Evolutionary conservation across 2,329 filamentous ascomycete species (phyloP).

Genomic region (Lasiodiplodia sp.): DNA sequence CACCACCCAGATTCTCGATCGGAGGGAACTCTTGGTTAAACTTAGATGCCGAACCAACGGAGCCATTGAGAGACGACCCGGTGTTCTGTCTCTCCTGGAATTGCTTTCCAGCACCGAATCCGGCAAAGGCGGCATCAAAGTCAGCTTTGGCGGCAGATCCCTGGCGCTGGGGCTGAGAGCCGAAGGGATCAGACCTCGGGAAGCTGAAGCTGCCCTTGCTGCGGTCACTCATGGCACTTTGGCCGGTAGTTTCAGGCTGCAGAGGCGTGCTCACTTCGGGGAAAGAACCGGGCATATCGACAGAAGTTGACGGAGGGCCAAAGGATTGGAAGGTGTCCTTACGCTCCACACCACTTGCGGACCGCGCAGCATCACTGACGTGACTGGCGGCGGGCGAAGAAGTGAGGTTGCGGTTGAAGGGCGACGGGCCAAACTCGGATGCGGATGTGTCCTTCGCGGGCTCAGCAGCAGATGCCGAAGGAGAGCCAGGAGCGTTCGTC

Average conservation of each 20-base stretch:
- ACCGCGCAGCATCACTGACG: constrained; percentile 48
- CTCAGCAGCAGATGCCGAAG: constrained; percentile 61
- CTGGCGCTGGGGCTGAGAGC: constrained; percentile 39
- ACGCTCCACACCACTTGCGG: constrained; percentile 46
- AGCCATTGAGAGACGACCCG: constrained; percentile 41
- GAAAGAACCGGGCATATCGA: constrained; percentile 58
- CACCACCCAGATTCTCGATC: constrained; percentile 82
- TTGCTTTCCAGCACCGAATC: constrained; percentile 66
- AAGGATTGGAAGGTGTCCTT: constrained; percentile 51
- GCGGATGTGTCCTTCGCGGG: constrained; percentile 38
- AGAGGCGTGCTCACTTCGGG: constrained; percentile 51
- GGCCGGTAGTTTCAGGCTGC: constrained; percentile 56
- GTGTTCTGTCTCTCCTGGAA: constrained; percentile 52
- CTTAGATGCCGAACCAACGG: constrained; percentile 48
- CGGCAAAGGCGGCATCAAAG: constrained; percentile 85
- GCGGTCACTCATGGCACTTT: constrained; percentile 56
- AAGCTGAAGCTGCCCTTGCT: constrained; percentile 53
- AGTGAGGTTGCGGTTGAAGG: constrained; percentile 48
- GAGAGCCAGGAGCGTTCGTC: constrained; percentile 50
- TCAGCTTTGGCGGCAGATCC: constrained; percentile 70
- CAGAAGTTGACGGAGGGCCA: constrained; percentile 36
- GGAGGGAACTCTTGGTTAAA: constrained; percentile 88
- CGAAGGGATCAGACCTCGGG: constrained; percentile 54
- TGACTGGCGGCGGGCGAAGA: constrained; percentile 50
- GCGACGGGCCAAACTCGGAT: constrained; percentile 44